Conservation (phyloP, 1,139 yeast genomes). For the Geotrichum reessii region DNA sequence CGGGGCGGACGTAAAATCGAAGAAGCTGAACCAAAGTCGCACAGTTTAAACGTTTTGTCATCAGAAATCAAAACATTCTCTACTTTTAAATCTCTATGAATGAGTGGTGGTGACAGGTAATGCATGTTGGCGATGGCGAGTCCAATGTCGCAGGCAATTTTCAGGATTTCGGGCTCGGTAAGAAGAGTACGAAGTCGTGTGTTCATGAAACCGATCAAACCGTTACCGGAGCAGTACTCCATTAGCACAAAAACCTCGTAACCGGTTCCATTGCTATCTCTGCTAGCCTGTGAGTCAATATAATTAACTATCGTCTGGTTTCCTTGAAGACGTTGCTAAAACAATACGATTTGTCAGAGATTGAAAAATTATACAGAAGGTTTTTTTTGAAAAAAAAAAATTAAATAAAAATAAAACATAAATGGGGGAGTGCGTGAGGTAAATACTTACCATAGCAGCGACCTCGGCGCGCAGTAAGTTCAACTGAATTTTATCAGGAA, state of each 20-base stretch:
- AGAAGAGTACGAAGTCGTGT: slow-evolving; percentile 76
- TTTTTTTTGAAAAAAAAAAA: neutral
- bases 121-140: slow-evolving; percentile 88
- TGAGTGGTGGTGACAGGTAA: slow-evolving; percentile 70
- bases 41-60: slow-evolving; percentile 67
- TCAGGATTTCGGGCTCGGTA: slow-evolving; percentile 73
- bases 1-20: slow-evolving; percentile 60
- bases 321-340: slow-evolving; percentile 60
- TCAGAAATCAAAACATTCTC: slow-evolving; percentile 84
- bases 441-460: slow-evolving; percentile 54
- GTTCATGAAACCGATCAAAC: slow-evolving; percentile 91
- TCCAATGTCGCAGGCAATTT: slow-evolving; percentile 77
- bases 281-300: slow-evolving; percentile 89
- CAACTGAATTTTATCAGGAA: slow-evolving; percentile 66
- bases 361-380: neutral
- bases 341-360: neutral
- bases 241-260: slow-evolving; percentile 87
- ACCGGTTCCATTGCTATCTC: slow-evolving; percentile 42
- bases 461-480: slow-evolving; percentile 69
- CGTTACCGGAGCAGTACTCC: slow-evolving; percentile 84
- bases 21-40: slow-evolving; percentile 94
- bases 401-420: neutral
- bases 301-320: slow-evolving; percentile 78
- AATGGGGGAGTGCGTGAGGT: no score
- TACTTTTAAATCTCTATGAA: slow-evolving; percentile 91